Conservation (phyloP, 352 stramenopile genomes). For the Phytophthora agathidicida region DNA sequence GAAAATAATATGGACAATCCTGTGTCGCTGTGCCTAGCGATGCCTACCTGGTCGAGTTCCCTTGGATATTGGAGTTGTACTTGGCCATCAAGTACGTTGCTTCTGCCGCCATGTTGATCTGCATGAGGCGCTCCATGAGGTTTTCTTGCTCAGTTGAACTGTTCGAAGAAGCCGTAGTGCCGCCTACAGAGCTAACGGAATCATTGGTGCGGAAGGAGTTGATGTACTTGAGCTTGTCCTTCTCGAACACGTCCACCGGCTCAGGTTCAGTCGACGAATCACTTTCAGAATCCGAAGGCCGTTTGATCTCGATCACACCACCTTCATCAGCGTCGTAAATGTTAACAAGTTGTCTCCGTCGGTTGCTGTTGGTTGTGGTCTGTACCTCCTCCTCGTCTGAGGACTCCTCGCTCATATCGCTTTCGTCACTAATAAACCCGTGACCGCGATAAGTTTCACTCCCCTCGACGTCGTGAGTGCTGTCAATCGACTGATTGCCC, state of each 20-base stretch:
- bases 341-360: constrained; percentile 12
- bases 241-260: constrained; percentile 46
- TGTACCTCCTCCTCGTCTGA: constrained; percentile 28
- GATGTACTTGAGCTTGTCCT: constrained; percentile 74
- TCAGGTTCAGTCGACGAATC: constrained; percentile 28
- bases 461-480: constrained; percentile 30
- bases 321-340: constrained; percentile 45
- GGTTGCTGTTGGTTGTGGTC: constrained; percentile 1
- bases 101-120: constrained; percentile 72
- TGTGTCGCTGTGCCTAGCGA: background rate
- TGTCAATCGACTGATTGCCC: constrained; percentile 37
- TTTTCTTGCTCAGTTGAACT: constrained; percentile 42
- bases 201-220: constrained; percentile 55
- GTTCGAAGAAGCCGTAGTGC: constrained; percentile 12
- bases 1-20: constrained; percentile 11
- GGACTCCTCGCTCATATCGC: constrained; percentile 28
- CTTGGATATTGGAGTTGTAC: constrained; percentile 63
- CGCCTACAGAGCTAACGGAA: constrained; percentile 2
- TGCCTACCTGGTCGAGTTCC: constrained; percentile 25
- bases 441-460: constrained; percentile 36
- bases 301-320: constrained; percentile 46
- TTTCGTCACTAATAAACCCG: constrained; percentile 30
- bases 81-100: constrained; percentile 76
- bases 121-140: constrained; percentile 65
- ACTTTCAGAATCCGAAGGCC: constrained; percentile 26